Conservation (phyloP, 192 early-diverging fungal genomes). For the Umbelopsis sp. region DNA sequence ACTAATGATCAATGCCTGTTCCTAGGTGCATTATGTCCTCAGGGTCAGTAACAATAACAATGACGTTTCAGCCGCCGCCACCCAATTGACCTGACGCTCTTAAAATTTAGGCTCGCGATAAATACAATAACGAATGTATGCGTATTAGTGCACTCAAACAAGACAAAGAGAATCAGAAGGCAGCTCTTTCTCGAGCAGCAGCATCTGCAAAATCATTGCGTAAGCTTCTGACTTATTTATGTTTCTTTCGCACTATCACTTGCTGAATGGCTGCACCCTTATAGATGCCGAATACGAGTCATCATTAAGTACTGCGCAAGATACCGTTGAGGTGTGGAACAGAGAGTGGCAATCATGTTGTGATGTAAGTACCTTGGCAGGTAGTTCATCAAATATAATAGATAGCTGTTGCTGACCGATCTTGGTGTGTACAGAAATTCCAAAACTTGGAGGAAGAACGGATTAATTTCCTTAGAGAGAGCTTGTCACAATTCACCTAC, state of each 20-base stretch:
- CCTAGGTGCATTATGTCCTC: conserved; percentile 17
- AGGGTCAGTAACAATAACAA: not conserved
- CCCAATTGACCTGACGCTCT: not conserved
- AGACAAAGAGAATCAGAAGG: conserved; percentile 14
- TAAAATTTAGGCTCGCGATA: not conserved
- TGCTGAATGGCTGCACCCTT: not conserved
- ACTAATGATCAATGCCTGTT: not conserved
- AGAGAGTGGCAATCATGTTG: conserved; percentile 46
- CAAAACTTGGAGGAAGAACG: conserved; percentile 68
- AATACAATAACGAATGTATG: conserved; percentile 19
- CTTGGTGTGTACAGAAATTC: conserved; percentile 39
- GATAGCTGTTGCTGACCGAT: not conserved
- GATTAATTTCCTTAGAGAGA: conserved; percentile 60
- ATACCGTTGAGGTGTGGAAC: conserved; percentile 46
- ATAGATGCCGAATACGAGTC: conserved; percentile 49
- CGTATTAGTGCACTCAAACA: not conserved
- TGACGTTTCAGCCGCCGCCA: not conserved
- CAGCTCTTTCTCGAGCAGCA: conserved; percentile 9
- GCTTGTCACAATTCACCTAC: conserved; percentile 69
- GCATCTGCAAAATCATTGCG: conserved; percentile 7
- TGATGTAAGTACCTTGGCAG: conserved; percentile 33
- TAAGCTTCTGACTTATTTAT: not conserved
- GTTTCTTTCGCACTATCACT: too few species aligned
- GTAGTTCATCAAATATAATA: too few species aligned
- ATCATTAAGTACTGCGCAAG: conserved; percentile 35